These are phyloP conservation scores for Saitoella complicata DNA, from an alignment of 805 yeast species.

Conservation along the genomic window DNA sequence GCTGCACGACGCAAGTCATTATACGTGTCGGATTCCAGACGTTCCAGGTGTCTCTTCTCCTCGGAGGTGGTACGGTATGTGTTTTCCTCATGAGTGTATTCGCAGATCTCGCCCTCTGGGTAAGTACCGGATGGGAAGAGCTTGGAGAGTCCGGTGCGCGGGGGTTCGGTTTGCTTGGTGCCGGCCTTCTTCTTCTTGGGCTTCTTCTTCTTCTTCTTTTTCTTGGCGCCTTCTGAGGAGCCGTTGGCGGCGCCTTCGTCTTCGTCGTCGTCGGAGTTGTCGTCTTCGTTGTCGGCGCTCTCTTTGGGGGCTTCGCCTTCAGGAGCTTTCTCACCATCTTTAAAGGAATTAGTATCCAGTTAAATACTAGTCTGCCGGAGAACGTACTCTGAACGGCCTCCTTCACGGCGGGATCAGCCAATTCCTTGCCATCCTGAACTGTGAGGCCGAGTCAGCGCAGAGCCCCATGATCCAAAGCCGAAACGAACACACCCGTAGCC, in stretches of 20 bases:
- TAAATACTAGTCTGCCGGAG: too few species aligned
- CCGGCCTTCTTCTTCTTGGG: slow-evolving; percentile 27
- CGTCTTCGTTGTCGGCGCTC: slow-evolving; percentile 19
- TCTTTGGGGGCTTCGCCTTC: too few species aligned
- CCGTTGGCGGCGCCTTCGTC: slow-evolving; percentile 14
- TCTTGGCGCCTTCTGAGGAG: slow-evolving; percentile 25
- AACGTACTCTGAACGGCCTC: too few species aligned
- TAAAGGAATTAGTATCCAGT: too few species aligned
- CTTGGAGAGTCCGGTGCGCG: slow-evolving; percentile 45
- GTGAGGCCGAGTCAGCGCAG: too few species aligned
- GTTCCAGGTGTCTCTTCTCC: slow-evolving; percentile 65
- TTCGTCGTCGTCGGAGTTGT: slow-evolving; percentile 20
- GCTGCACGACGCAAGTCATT: slow-evolving; percentile 91
- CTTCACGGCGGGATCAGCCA: too few species aligned
- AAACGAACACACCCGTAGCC: too few species aligned
- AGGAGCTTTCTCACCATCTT: too few species aligned
- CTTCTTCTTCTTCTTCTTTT: slow-evolving; percentile 37
- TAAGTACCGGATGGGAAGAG: slow-evolving; percentile 55
- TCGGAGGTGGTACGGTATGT: slow-evolving; percentile 66
- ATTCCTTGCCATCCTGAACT: too few species aligned
- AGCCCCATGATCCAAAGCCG: too few species aligned
- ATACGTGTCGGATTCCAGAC: slow-evolving; percentile 44
- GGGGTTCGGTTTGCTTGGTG: slow-evolving; percentile 25
- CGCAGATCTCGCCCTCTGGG: slow-evolving; percentile 81
- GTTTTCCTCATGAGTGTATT: slow-evolving; percentile 48